Evolutionary conservation across 108 stramenopile genomes (phyloP).

Genomic region (Chaetoceros tenuissimus): DNA sequence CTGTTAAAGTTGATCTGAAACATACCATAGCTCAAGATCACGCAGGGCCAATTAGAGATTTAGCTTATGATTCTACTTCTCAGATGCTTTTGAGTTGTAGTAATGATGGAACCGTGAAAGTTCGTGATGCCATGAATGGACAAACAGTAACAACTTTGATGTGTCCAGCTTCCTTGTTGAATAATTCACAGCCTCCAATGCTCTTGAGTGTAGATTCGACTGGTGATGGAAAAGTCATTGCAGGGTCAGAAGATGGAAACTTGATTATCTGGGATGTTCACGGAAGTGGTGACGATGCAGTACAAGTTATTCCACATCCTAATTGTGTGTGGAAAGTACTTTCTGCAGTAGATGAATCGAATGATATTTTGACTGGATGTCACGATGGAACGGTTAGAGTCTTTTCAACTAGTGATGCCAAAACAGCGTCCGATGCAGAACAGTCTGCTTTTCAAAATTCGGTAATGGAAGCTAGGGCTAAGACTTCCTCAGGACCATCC

Average conservation of each 20-base stretch:
- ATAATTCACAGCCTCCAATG: slow-evolving; percentile 54
- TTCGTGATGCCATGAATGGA: slow-evolving; percentile 76
- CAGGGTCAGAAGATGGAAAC: slow-evolving; percentile 72
- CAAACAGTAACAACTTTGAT: slow-evolving; percentile 50
- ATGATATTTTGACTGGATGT: slow-evolving; percentile 86
- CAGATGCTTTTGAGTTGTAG: slow-evolving; percentile 71
- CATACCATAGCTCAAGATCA: slow-evolving; percentile 62
- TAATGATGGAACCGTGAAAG: slow-evolving; percentile 88
- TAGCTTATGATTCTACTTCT: slow-evolving; percentile 38
- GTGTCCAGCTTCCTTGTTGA: slow-evolving; percentile 22
- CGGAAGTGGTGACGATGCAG: slow-evolving; percentile 6
- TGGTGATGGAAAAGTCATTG: slow-evolving; percentile 23
- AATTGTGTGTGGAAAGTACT: slow-evolving; percentile 69
- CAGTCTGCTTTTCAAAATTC: slow-evolving; percentile 44
- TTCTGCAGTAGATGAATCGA: slow-evolving; percentile 19
- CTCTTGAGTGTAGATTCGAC: slow-evolving; percentile 42
- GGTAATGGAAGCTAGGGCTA: slow-evolving; percentile 40
- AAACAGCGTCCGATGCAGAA: slow-evolving; percentile 53
- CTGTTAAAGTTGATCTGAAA: slow-evolving; percentile 26
- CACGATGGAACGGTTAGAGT: slow-evolving; percentile 76
- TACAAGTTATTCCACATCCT: slow-evolving; percentile 61
- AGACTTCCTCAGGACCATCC: slow-evolving; percentile 47
- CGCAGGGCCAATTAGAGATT: slow-evolving; percentile 72
- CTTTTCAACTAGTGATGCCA: slow-evolving; percentile 55
- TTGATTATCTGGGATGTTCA: slow-evolving; percentile 52